Conservation (phyloP, 768 basidiomycete species). For the Albatrellus ellisii region DNA sequence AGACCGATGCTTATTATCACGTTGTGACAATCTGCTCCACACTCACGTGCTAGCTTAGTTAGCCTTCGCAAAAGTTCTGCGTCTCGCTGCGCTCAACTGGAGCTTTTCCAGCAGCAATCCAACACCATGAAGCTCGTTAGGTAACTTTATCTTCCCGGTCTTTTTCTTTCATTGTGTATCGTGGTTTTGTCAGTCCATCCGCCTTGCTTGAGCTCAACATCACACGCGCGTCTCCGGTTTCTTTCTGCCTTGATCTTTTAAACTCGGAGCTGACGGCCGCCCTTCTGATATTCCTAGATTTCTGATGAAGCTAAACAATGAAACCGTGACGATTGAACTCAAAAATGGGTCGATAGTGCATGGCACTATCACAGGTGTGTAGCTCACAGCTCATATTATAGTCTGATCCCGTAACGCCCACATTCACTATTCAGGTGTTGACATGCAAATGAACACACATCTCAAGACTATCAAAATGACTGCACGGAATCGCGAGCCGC, state of each 20-base stretch:
- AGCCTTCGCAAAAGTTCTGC: too few species aligned
- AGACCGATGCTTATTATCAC: too few species aligned
- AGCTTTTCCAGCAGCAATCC: too few species aligned
- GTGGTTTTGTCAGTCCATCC: background rate
- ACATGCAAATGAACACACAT: slow-evolving; percentile 99
- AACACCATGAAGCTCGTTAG: slow-evolving; percentile 5
- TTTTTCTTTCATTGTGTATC: background rate
- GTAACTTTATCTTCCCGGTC: background rate
- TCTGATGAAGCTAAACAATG: slow-evolving; percentile 99
- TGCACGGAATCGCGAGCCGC: slow-evolving; percentile 79
- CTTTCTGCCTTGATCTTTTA: background rate
- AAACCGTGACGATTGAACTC: slow-evolving; percentile 95
- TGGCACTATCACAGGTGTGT: slow-evolving; percentile 89
- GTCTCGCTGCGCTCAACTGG: too few species aligned
- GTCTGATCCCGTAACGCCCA: slow-evolving; percentile 5
- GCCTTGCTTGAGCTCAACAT: background rate
- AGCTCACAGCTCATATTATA: background rate
- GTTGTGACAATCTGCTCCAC: too few species aligned
- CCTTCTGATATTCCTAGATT: slow-evolving; percentile 41
- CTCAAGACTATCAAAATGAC: slow-evolving; percentile 97
- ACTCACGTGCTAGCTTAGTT: too few species aligned
- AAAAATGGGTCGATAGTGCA: slow-evolving; percentile 95
- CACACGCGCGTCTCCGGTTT: background rate
- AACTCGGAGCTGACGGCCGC: slow-evolving; percentile 7
- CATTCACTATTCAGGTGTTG: slow-evolving; percentile 55